Conservation (phyloP, 768 basidiomycete species). For the Rhodosporidiobolus sp. region DNA sequence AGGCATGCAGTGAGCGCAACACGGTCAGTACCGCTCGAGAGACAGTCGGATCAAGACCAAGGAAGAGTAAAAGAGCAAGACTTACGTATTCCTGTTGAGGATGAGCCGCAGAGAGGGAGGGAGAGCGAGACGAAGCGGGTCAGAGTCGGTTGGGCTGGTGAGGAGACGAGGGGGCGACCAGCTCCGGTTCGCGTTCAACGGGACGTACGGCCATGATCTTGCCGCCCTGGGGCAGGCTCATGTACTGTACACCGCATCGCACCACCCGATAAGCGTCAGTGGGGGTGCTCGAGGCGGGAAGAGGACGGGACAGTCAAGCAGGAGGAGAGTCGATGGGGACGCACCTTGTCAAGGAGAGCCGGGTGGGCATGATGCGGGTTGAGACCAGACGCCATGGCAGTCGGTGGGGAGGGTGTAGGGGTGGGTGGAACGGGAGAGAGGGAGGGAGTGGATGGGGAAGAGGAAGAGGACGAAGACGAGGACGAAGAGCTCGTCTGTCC, state of each 20-base stretch:
- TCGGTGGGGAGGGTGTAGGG: not conserved
- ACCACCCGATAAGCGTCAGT: not conserved
- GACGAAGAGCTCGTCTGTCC: too few species aligned
- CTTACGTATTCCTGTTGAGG: conserved; percentile 25
- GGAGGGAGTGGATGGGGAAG: too few species aligned
- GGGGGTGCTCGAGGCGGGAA: not conserved
- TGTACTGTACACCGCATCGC: conserved; percentile 58
- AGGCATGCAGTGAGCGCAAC: not conserved
- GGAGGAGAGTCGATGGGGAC: not conserved
- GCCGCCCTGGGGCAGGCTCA: conserved; percentile 81
- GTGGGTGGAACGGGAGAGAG: not conserved
- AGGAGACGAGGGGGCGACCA: not conserved
- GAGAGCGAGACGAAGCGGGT: not conserved
- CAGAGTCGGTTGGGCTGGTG: not conserved
- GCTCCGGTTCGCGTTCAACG: too few species aligned
- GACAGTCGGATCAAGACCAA: not conserved
- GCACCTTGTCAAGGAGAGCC: conserved; percentile 27
- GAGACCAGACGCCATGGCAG: not conserved
- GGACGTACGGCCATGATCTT: conserved; percentile 75
- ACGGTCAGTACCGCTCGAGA: not conserved
- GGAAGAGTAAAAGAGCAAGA: not conserved
- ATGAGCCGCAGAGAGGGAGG: not conserved
- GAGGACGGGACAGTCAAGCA: not conserved
- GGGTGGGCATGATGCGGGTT: conserved; percentile 25
- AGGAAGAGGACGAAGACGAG: too few species aligned